Percentiles rank a stretch among this genome's conserved stretches.
Evolutionary conservation across 2,329 filamentous ascomycete genomes (phyloP).

Genomic region (Exophiala viscosa): DNA sequence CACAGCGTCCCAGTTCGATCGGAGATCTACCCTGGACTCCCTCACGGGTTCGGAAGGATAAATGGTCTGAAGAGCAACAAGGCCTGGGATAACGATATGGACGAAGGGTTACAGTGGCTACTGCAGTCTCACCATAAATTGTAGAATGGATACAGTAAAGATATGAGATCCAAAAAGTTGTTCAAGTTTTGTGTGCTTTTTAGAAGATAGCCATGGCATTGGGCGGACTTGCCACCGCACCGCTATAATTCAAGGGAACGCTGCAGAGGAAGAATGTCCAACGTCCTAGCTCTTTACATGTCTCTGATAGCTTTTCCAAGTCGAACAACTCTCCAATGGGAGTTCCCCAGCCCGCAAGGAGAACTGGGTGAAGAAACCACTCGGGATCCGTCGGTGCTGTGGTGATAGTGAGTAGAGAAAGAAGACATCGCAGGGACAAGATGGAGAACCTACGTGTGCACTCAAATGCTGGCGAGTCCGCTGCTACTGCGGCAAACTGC

Average conservation of each 20-base stretch:
- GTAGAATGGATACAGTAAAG: no score
- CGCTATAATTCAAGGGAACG: conserved; percentile 41
- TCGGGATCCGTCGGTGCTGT: neutral
- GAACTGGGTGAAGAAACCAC: conserved; percentile 11
- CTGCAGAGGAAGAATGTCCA: conserved; percentile 48
- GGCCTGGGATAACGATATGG: no score
- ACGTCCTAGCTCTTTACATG: conserved; percentile 34
- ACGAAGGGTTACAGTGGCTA: no score
- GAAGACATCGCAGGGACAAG: neutral
- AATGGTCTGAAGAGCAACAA: no score
- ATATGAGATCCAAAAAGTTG: no score
- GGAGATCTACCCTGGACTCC: no score
- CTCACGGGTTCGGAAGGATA: no score
- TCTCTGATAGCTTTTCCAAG: conserved; percentile 36
- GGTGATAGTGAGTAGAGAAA: neutral
- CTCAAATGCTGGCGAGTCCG: conserved; percentile 32
- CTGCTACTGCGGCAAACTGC: conserved; percentile 33
- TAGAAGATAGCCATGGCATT: conserved; percentile 11
- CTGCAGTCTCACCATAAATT: no score
- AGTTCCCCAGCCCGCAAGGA: conserved; percentile 25
- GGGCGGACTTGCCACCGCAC: conserved; percentile 10
- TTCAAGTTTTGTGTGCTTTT: no score
- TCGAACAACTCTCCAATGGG: conserved; percentile 32
- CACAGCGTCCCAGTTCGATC: no score
- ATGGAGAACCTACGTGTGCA: neutral